Evolutionary conservation across 2,329 filamentous ascomycete species (phyloP).

Genomic region (Apiospora sp.): DNA sequence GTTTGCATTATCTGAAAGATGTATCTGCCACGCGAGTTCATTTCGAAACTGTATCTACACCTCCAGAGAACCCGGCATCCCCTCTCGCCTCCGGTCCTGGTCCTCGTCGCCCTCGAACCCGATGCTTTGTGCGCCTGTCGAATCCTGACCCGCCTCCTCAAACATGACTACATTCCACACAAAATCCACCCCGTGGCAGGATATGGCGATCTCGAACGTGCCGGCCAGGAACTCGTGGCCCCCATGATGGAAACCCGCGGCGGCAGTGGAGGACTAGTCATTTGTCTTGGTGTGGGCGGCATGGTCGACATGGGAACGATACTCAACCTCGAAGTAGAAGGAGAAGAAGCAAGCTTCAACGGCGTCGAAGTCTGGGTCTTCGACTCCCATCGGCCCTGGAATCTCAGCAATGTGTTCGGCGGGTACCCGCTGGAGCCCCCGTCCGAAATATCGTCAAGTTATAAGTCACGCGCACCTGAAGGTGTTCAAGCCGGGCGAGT

Average conservation of each 20-base stretch:
- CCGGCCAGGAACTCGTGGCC: constrained; percentile 78
- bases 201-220: constrained; percentile 86
- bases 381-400: constrained; percentile 92
- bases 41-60: constrained; percentile 90
- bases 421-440: constrained; percentile 67
- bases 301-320: constrained; percentile 86
- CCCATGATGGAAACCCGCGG: constrained; percentile 89
- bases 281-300: constrained; percentile 92
- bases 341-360: constrained; percentile 72
- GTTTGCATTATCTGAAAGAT: constrained; percentile 60
- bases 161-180: constrained; percentile 96
- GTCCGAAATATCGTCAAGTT: constrained; percentile 54
- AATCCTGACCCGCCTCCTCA: constrained; percentile 91
- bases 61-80: constrained; percentile 87
- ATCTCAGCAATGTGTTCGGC: constrained; percentile 91
- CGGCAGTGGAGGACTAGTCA: constrained; percentile 85
- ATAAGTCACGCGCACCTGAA: constrained; percentile 60
- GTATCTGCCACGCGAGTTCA: constrained; percentile 91
- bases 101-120: constrained; percentile 92
- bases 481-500: constrained; percentile 81
- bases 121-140: constrained; percentile 95
- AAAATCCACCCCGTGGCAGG: constrained; percentile 96
- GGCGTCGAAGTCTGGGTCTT: constrained; percentile 97
- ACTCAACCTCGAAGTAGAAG: constrained; percentile 75
- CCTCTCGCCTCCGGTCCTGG: constrained; percentile 87